Percentiles rank a stretch among this genome's conserved stretches.
Evolutionary conservation across 306 rosid species (phyloP).

Genomic region (Delonix regia): DNA sequence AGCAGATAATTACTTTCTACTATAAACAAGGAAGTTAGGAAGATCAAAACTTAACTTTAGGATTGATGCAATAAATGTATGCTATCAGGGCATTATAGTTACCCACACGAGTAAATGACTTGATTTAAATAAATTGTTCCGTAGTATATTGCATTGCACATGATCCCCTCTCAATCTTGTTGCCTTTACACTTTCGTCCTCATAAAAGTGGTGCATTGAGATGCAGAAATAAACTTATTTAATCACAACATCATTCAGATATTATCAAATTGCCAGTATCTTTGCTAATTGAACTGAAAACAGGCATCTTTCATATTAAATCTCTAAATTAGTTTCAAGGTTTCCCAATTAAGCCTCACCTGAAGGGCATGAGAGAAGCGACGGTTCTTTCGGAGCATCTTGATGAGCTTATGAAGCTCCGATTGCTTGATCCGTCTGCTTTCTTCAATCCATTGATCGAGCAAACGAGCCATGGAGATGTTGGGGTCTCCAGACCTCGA

Average conservation of each 20-base stretch:
- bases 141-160: background rate
- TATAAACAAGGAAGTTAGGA: background rate
- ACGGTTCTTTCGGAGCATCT: conserved; percentile 47
- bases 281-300: background rate
- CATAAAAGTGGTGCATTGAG: background rate
- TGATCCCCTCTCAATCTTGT: background rate
- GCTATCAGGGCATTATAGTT: background rate
- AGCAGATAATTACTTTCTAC: background rate
- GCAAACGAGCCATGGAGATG: conserved; percentile 41
- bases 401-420: conserved; percentile 46
- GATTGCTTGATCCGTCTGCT: conserved; percentile 41
- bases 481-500: conserved; percentile 42
- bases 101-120: background rate
- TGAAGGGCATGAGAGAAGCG: conserved; percentile 62
- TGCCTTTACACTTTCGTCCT: background rate
- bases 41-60: background rate
- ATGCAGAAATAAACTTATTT: background rate
- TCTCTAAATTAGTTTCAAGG: too few relatives aligned
- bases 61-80: background rate
- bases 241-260: background rate
- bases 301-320: background rate
- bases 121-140: background rate
- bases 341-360: conserved; percentile 28
- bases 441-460: conserved; percentile 56
- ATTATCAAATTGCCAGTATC: background rate